phyloP scores from a whole-genome alignment of 345 rosid genomes.

The Brassica napus region Da-Ae NC_063444.1:42138501-42139000 shows the following conservation, averaged over 20 bases:
- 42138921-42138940: neutral
- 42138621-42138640: neutral
- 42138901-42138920: neutral
- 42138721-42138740: neutral
- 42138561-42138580: conserved; percentile 22
- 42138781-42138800: neutral
- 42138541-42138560: neutral
- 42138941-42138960: neutral
- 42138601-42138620: conserved; percentile 11
- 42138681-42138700: neutral
- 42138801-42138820: neutral
- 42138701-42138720: neutral
- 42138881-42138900: neutral
- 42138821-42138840: too few relatives aligned
- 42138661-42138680: neutral
- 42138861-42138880: neutral
- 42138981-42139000: neutral
- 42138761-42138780: neutral
- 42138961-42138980: neutral
- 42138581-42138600: neutral
- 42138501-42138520: conserved; percentile 11
- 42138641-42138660: conserved; percentile 2
- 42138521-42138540: neutral
- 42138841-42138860: neutral
- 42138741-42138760: neutral